phyloP scores from a whole-genome alignment of 1,284 basidiomycete genomes.

The Malassezia obtusa region DNA sequence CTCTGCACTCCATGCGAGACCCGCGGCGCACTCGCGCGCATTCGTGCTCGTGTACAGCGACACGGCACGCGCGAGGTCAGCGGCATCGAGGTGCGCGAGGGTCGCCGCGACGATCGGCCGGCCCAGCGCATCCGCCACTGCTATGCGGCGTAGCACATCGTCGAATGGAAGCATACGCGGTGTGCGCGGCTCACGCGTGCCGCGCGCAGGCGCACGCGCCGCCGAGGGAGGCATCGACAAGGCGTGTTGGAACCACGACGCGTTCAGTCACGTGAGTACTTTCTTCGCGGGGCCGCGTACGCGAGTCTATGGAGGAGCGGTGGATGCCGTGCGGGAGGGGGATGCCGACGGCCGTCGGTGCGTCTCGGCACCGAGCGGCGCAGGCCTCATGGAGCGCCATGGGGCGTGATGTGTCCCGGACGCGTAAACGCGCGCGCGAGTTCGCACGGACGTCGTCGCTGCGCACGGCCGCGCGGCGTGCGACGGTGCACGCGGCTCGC shows the following conservation, averaged over 20 bases:
- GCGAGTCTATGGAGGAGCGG: too few species aligned
- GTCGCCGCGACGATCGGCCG: slow-evolving; percentile 9
- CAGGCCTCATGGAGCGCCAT: too few species aligned
- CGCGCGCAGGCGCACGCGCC: background rate
- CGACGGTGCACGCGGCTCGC: too few species aligned
- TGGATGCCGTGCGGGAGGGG: too few species aligned
- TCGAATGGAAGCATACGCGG: background rate
- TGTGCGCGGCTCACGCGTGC: background rate
- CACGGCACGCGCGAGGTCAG: background rate
- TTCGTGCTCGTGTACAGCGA: slow-evolving; percentile 14
- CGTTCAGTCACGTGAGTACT: background rate
- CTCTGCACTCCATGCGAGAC: background rate
- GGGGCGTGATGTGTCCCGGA: too few species aligned
- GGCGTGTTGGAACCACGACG: background rate
- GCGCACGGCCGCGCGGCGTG: too few species aligned
- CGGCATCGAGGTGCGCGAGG: slow-evolving; percentile 1
- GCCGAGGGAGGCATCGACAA: background rate
- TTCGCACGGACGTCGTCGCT: too few species aligned
- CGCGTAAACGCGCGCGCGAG: too few species aligned
- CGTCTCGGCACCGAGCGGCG: too few species aligned
- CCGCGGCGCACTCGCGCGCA: background rate
- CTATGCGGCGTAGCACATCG: background rate
- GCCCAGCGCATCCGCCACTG: background rate
- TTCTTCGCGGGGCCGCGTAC: too few species aligned
- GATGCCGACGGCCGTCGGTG: too few species aligned